phyloP scores from a whole-genome alignment of 1,284 basidiomycete species.

The Hymenochaete sp. region DNA sequence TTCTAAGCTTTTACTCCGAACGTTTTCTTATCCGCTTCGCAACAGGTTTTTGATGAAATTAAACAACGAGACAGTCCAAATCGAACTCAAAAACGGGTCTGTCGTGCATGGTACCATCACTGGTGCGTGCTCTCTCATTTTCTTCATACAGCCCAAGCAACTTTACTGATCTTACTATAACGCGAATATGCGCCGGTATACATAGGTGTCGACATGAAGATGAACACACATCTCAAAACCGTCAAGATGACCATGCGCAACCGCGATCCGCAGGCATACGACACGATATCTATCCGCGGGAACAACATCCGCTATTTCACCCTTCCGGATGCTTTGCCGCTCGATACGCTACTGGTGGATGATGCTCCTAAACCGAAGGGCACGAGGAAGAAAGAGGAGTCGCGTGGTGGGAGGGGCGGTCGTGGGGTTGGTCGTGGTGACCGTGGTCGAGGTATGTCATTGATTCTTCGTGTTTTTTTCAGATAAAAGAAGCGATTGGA shows the following conservation, averaged over 20 bases:
- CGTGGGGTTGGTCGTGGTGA: slow-evolving; percentile 37
- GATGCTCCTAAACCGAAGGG: slow-evolving; percentile 93
- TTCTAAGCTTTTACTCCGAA: slow-evolving; percentile 4
- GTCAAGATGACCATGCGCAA: slow-evolving; percentile 93
- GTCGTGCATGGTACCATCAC: slow-evolving; percentile 96
- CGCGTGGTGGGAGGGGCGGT: slow-evolving; percentile 48
- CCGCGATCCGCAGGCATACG: slow-evolving; percentile 75
- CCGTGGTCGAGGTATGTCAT: slow-evolving; percentile 37
- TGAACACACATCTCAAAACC: slow-evolving; percentile 96
- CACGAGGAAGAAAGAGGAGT: slow-evolving; percentile 71
- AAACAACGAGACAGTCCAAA: slow-evolving; percentile 98
- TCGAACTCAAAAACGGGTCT: slow-evolving; percentile 97
- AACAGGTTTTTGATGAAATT: slow-evolving; percentile 97
- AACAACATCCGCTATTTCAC: slow-evolving; percentile 94
- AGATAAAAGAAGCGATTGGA: too few relatives aligned
- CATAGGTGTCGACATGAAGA: slow-evolving; percentile 88
- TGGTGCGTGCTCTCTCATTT: slow-evolving; percentile 43
- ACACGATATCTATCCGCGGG: slow-evolving; percentile 84
- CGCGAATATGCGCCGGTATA: too few relatives aligned
- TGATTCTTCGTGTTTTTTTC: too few relatives aligned
- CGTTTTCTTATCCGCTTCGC: slow-evolving; percentile 3
- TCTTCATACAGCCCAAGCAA: slow-evolving; percentile 2
- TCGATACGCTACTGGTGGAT: slow-evolving; percentile 95
- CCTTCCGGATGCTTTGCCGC: slow-evolving; percentile 90
- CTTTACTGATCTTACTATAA: slow-evolving; percentile 5